A percentile compares a stretch with the other conserved stretches of the same genome.
Evolutionary conservation across 306 rosid genomes (phyloP).

Genomic region (Leucaena leucocephala): DNA sequence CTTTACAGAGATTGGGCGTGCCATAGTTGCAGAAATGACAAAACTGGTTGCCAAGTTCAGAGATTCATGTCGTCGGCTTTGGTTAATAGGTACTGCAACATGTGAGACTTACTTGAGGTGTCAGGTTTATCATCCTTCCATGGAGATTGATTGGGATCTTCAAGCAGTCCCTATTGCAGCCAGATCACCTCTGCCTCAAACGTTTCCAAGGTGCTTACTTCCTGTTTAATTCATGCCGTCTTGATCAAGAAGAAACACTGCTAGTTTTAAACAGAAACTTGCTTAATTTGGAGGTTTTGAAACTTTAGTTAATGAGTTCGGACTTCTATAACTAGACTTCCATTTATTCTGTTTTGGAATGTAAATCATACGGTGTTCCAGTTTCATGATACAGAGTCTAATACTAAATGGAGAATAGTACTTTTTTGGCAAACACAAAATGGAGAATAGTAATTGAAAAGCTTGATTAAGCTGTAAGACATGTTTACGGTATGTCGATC

Average conservation of each 20-base stretch:
- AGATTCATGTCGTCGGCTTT: conserved; percentile 43
- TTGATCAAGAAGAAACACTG: not conserved
- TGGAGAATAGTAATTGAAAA: not conserved
- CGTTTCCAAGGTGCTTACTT: conserved; percentile 65
- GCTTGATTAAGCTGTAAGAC: conserved; percentile 35
- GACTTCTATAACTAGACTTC: not conserved
- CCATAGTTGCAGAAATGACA: conserved; percentile 60
- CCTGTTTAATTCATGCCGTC: not conserved
- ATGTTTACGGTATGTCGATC: conserved; percentile 20
- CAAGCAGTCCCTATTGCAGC: conserved; percentile 74
- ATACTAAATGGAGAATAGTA: too few species aligned
- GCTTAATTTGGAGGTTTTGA: conserved; percentile 5
- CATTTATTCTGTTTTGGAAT: not conserved
- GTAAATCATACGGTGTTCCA: conserved; percentile 17
- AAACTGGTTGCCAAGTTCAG: conserved; percentile 53
- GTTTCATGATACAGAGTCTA: conserved; percentile 28
- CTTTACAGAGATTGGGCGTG: conserved; percentile 60
- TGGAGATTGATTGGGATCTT: conserved; percentile 74
- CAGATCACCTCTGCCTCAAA: conserved; percentile 61
- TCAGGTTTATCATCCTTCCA: conserved; percentile 75
- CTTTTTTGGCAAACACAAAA: too few species aligned
- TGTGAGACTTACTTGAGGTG: conserved; percentile 79
- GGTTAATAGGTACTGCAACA: conserved; percentile 74
- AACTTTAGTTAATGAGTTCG: not conserved
- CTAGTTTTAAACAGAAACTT: not conserved